phyloP scores from a whole-genome alignment of 164 flowering plant genomes.

The Liquidambar formosana region DNA sequence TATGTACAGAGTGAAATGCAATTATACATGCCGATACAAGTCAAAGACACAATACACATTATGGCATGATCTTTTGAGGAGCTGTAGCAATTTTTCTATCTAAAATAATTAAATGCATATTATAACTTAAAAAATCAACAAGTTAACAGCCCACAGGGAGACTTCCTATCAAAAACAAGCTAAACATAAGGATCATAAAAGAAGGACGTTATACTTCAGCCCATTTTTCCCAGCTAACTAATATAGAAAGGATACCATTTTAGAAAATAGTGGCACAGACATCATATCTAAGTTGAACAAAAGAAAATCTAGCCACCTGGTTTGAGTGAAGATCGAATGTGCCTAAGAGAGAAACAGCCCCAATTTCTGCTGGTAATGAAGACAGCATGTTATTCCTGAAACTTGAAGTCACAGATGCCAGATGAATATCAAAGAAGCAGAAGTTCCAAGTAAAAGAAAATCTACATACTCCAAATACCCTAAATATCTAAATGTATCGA shows the following conservation, averaged over 20 bases:
- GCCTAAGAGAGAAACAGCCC: slow-evolving; percentile 66
- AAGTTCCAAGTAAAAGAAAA: slow-evolving; percentile 2
- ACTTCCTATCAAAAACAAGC: too few species aligned
- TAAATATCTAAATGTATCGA: background rate
- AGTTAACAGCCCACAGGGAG: too few species aligned
- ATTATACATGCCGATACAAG: too few species aligned
- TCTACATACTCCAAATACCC: background rate
- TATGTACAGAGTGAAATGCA: too few species aligned
- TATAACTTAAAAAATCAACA: too few species aligned
- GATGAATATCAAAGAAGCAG: slow-evolving; percentile 14
- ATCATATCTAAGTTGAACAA: background rate
- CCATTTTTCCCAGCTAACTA: background rate
- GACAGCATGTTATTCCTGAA: slow-evolving; percentile 76
- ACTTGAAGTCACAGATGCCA: slow-evolving; percentile 8
- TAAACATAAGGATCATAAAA: too few species aligned
- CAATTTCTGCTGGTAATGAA: slow-evolving; percentile 75
- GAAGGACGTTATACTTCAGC: too few species aligned
- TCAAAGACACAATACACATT: too few species aligned
- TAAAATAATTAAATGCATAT: too few species aligned
- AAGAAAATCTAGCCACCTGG: slow-evolving; percentile 48
- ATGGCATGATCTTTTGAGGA: too few species aligned
- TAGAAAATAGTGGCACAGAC: background rate
- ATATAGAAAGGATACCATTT: background rate
- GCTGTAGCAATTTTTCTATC: too few species aligned
- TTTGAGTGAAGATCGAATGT: slow-evolving; percentile 96